Evolutionary conservation across 2,329 filamentous ascomycete genomes (phyloP).

Genomic region (Tothia fuscella): DNA sequence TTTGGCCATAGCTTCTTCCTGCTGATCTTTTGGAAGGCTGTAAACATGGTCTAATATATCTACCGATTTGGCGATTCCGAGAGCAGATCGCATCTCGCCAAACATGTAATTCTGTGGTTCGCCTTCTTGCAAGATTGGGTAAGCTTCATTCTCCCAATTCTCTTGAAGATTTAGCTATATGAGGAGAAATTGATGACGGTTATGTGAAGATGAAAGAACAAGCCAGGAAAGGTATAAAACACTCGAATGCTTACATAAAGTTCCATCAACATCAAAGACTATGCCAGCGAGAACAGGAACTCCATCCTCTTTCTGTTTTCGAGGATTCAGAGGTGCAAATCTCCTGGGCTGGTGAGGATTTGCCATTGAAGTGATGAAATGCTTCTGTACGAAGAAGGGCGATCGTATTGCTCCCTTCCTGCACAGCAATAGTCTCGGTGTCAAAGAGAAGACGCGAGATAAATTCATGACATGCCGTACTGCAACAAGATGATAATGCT

Average conservation of each 20-base stretch:
- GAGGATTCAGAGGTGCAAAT: constrained; percentile 39
- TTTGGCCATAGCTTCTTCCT: constrained; percentile 54
- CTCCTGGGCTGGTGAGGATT: constrained; percentile 24
- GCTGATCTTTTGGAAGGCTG: constrained; percentile 49
- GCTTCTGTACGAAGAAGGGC: too few relatives aligned
- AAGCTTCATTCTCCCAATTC: background rate
- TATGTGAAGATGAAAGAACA: background rate
- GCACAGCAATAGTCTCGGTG: background rate
- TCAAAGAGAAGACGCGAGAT: background rate
- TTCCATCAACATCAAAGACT: constrained; percentile 92
- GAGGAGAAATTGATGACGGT: background rate
- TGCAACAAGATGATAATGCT: too few relatives aligned
- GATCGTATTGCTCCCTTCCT: too few relatives aligned
- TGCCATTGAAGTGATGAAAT: too few relatives aligned
- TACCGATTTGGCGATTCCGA: constrained; percentile 56
- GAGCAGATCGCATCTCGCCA: constrained; percentile 63
- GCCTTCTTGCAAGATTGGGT: constrained; percentile 34
- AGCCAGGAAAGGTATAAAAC: constrained; percentile 4
- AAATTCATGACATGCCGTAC: too few relatives aligned
- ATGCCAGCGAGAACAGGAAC: constrained; percentile 42
- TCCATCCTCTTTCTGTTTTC: constrained; percentile 17
- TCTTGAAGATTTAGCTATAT: background rate
- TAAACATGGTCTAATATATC: constrained; percentile 91
- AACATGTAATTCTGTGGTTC: constrained; percentile 96
- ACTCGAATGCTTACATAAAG: constrained; percentile 51